Evolutionary conservation across 768 basidiomycete genomes (phyloP), one percentile per base, ranked within the genome.

Genomic region (Crassisporium funariophilum): DNA sequence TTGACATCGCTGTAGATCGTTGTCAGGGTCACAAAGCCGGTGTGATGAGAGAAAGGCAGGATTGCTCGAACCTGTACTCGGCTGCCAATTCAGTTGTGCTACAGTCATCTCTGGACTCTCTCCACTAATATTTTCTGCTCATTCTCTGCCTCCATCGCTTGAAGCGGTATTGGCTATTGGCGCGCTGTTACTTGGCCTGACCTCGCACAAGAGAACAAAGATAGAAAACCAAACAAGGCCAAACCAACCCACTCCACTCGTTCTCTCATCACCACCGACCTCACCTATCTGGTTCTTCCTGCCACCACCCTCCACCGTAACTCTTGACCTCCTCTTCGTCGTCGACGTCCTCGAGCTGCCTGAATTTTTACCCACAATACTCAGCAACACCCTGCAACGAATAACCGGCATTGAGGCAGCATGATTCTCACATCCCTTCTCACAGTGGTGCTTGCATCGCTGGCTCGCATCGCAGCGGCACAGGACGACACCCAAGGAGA

Each of bases 381-480:
- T 35, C 38, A 40, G 44, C n/a, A 19, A 34, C 33, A 20, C 43
- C 35, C 47, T 41, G 43, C 36, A 36, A 34, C 3, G 48, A 50
- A 43, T 35, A 23, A 23, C 35, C 20, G 44, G 53, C 52, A 52
- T 35, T 54, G 37, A 57, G 52, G 39, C 37, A 47, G 35, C 61
- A 78, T 78, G 77, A 59, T 73, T 50, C 50, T 73, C 52, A 55
- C 70, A 50, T 63, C 68, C 44, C 57, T 74, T 53, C 43, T 75
- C 52, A 59, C 67, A 35, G 61, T 75, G 43, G 61, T 71, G 52
- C 61, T 75, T 47, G 71, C 69, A 52, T 67, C 65, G 36, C 52
- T 75, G 23, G 66, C 68, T 37, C 60, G 66, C 41, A 50, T 66
- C 31, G 64, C 57, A 17, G 61, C 53, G 23, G 67, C 70, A 8